Evolutionary conservation across 345 rosid genomes (phyloP).

Genomic region (Citrus australasica): DNA sequence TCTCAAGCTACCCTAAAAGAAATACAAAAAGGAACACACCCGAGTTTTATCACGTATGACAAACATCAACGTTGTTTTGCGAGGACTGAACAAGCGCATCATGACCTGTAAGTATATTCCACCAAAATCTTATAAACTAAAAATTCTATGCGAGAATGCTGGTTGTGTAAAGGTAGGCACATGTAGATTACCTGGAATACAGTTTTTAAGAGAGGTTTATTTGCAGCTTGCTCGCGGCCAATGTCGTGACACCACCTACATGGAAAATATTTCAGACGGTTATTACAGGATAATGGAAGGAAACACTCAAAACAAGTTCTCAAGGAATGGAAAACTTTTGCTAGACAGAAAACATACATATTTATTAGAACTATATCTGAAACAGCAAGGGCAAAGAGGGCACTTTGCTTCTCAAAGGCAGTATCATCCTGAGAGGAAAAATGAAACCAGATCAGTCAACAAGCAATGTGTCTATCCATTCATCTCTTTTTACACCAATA

Average conservation of each 20-base stretch:
- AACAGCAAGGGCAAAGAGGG: slow-evolving; percentile 97
- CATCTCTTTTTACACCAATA: background rate
- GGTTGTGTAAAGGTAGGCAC: slow-evolving; percentile 6
- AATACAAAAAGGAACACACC: slow-evolving; percentile 42
- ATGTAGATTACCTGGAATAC: slow-evolving; percentile 79
- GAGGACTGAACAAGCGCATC: slow-evolving; percentile 99
- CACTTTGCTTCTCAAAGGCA: slow-evolving; percentile 99
- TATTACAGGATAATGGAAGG: slow-evolving; percentile 10
- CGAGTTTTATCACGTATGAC: slow-evolving; percentile 98
- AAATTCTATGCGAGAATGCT: slow-evolving; percentile 11
- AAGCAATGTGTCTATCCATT: slow-evolving; percentile 1
- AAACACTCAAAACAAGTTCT: background rate
- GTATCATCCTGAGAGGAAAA: slow-evolving; percentile 78
- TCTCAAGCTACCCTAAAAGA: background rate
- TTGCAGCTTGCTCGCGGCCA: slow-evolving; percentile 99
- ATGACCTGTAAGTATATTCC: slow-evolving; percentile 64
- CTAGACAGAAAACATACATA: slow-evolving; percentile 57
- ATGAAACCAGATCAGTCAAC: slow-evolving; percentile 10
- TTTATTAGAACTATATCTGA: slow-evolving; percentile 97
- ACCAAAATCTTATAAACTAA: slow-evolving; percentile 18
- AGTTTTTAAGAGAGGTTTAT: slow-evolving; percentile 95
- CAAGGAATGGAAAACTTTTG: background rate
- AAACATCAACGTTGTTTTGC: slow-evolving; percentile 96
- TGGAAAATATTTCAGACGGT: slow-evolving; percentile 17
- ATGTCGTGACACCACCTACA: slow-evolving; percentile 99